Base-by-base conservation (phyloP, 2,329 filamentous ascomycete species). In the Ophiocordyceps unilateralis region DNA sequence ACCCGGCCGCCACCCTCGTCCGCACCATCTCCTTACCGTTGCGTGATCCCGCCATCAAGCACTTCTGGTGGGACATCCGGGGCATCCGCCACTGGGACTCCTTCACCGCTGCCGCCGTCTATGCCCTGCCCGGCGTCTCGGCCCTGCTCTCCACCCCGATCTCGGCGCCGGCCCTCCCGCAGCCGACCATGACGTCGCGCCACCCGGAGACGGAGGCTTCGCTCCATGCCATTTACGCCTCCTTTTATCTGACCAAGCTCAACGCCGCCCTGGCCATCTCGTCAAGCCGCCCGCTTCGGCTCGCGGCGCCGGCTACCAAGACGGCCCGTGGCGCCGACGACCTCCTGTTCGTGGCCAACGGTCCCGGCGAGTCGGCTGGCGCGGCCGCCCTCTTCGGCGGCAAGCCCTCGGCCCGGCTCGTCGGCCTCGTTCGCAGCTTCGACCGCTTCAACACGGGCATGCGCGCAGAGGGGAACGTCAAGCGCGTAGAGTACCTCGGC, bases 1-100 rank as follows among this genome's bases (percentile, higher is more conserved):
- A 93, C 56, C 87, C 88, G 19, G 80, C 85, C 20, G 82, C 88
- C 17, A 81, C 81, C 36, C 69, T 94, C 28, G 85, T 93, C 32
- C 81, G 81, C 55, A 83, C 81, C 50, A 75, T 89, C 50, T 83
- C 81, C 46, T 79, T 81, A 56, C 78, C 64, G 49, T 67, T 69
- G 54, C 75, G 69, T 49, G 83, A 77, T 58, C 78, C 70, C 54
- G 74, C 70, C 61, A 81, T 73, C 53, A 85, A 81, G 59, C 79
- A 93, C 65, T 94, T 89, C 61, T 96, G 89, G 89, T 95, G 86
- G 83, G 89, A 96, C 55, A 74, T 93, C 45, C 83, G 89, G 51
- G 89, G 93, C 58, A 69, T 95, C 50, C 78, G 84, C 48, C 73
- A 78, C 47, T 95, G 89, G 89, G 74, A 73, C 42, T 73, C 76